Conservation (phyloP, 306 rosid species). For the Dicorynia guianensis region DNA sequence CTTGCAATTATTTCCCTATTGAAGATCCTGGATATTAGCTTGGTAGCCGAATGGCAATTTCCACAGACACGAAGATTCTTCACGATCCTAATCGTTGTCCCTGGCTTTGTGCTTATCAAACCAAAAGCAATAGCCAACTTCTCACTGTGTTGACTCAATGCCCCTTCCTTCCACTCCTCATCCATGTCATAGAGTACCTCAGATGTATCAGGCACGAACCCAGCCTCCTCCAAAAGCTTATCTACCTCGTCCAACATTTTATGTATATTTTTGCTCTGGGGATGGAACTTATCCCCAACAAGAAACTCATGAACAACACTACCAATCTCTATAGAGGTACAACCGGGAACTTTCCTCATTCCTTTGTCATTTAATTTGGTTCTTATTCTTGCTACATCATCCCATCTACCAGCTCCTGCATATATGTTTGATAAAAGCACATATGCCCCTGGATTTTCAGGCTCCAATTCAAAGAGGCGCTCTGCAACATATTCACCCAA, state of each 20-base stretch:
- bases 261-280: slow-evolving; percentile 57
- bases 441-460: slow-evolving; percentile 72
- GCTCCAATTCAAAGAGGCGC: slow-evolving; percentile 70
- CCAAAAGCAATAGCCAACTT: slow-evolving; percentile 87
- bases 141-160: slow-evolving; percentile 88
- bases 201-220: slow-evolving; percentile 79
- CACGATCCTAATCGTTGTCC: slow-evolving; percentile 68
- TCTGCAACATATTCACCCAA: slow-evolving; percentile 70
- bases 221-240: slow-evolving; percentile 59
- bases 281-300: slow-evolving; percentile 80
- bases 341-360: slow-evolving; percentile 90
- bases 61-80: slow-evolving; percentile 84
- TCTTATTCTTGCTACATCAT: slow-evolving; percentile 85
- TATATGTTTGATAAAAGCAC: slow-evolving; percentile 85
- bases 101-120: slow-evolving; percentile 81
- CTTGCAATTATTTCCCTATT: slow-evolving; percentile 67
- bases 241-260: slow-evolving; percentile 72
- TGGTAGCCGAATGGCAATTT: slow-evolving; percentile 78
- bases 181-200: slow-evolving; percentile 85
- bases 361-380: slow-evolving; percentile 74
- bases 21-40: slow-evolving; percentile 67
- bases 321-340: slow-evolving; percentile 80
- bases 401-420: slow-evolving; percentile 86
- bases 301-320: slow-evolving; percentile 85
- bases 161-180: slow-evolving; percentile 89